These are phyloP conservation scores for Hemisphaericaspora xylofermentans DNA, from an alignment of 1,139 yeast genomes.

Conservation along the genomic window DNA sequence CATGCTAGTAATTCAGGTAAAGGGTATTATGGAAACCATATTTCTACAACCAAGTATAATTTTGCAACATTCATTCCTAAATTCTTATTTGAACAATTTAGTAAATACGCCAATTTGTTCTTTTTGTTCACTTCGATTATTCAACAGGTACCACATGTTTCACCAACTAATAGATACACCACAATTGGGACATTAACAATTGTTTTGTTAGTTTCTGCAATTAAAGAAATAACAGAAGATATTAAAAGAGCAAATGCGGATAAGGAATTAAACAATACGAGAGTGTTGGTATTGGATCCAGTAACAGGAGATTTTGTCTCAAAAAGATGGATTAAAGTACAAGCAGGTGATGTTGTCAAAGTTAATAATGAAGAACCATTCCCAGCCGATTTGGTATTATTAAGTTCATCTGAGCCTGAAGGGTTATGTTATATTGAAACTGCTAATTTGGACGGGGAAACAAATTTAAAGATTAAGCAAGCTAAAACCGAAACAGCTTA, in stretches of 20 bases:
- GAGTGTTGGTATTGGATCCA: conserved; percentile 66
- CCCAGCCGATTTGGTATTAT: conserved; percentile 86
- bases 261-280: conserved; percentile 80
- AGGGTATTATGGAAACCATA: conserved; percentile 77
- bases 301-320: conserved; percentile 57
- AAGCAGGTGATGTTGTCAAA: conserved; percentile 87
- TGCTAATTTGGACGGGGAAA: conserved; percentile 96
- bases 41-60: conserved; percentile 96
- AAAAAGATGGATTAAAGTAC: conserved; percentile 82
- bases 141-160: conserved; percentile 95
- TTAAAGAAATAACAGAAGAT: conserved; percentile 90
- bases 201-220: conserved; percentile 85
- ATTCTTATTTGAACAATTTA: conserved; percentile 92
- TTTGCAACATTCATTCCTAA: conserved; percentile 91
- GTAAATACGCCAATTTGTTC: conserved; percentile 94
- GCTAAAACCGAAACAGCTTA: conserved; percentile 75
- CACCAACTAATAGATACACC: conserved; percentile 95
- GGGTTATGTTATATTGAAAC: conserved; percentile 97
- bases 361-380: conserved; percentile 87
- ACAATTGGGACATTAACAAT: conserved; percentile 88
- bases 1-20: conserved; percentile 50
- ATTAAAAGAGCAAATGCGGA: conserved; percentile 86
- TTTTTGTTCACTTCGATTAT: conserved; percentile 89
- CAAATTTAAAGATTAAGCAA: conserved; percentile 93
- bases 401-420: conserved; percentile 95